These are phyloP conservation scores for Vaccinium corymbosum DNA, from an alignment of 148 eudicot species.

Conservation along the genomic window DNA sequence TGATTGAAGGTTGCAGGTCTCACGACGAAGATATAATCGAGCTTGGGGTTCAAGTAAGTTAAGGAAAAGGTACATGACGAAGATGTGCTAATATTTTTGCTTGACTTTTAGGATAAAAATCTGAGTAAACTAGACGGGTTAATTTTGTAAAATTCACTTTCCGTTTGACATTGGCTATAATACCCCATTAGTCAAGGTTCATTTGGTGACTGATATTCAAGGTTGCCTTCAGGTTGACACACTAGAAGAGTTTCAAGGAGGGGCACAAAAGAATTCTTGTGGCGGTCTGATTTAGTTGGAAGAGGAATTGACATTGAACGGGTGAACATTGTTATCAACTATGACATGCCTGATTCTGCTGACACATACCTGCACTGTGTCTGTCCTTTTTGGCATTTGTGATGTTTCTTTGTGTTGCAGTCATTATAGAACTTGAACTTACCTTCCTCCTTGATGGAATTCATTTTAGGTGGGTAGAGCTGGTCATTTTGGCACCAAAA, in stretches of 20 bases:
- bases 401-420: not conserved
- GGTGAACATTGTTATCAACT: too few species aligned
- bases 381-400: constrained; percentile 7
- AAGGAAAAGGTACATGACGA: not conserved
- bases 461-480: constrained; percentile 78
- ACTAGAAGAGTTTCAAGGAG: constrained; percentile 88
- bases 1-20: constrained; percentile 42
- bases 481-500: constrained; percentile 91
- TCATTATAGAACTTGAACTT: not conserved
- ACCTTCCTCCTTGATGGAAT: constrained; percentile 1
- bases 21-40: constrained; percentile 20
- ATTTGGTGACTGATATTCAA: not conserved
- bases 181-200: not conserved
- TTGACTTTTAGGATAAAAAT: not conserved
- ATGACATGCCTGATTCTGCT: too few species aligned
- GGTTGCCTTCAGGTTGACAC: constrained; percentile 50
- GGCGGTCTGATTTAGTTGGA: constrained; percentile 60
- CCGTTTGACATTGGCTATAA: not conserved
- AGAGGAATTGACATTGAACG: too few species aligned
- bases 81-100: not conserved
- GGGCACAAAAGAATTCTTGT: constrained; percentile 90
- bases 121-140: not conserved
- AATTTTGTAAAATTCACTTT: not conserved
- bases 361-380: constrained; percentile 30
- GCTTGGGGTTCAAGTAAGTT: constrained; percentile 30